These are phyloP conservation scores for Agrocybe praecox DNA, from an alignment of 768 basidiomycete genomes.

Conservation along the genomic window DNA sequence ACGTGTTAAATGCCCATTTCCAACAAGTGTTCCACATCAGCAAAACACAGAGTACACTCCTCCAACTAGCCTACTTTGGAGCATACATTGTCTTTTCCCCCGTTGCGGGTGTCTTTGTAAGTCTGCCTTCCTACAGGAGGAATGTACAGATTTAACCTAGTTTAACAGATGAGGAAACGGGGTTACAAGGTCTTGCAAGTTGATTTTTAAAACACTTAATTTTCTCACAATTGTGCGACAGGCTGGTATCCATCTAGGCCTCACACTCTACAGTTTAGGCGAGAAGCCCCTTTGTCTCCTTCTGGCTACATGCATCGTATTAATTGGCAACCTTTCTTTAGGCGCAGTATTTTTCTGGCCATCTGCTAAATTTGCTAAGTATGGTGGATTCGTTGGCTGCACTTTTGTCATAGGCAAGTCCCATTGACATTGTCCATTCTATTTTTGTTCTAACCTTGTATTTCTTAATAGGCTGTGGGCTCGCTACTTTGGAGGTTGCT, in stretches of 20 bases:
- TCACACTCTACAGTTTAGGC: slow-evolving; percentile 61
- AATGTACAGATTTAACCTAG: background rate
- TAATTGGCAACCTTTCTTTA: slow-evolving; percentile 10
- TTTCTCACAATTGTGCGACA: slow-evolving; percentile 8
- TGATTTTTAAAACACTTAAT: background rate
- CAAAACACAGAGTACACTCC: slow-evolving; percentile 71
- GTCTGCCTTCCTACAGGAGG: slow-evolving; percentile 20
- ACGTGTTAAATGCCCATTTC: slow-evolving; percentile 74
- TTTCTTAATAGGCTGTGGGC: slow-evolving; percentile 54
- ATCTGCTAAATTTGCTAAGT: slow-evolving; percentile 65
- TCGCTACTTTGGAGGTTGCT: slow-evolving; percentile 68
- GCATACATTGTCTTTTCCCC: slow-evolving; percentile 67
- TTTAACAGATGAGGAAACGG: slow-evolving; percentile 52
- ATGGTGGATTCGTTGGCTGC: slow-evolving; percentile 74
- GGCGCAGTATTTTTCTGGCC: slow-evolving; percentile 85
- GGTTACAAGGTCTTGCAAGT: slow-evolving; percentile 59
- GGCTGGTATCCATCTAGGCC: slow-evolving; percentile 64
- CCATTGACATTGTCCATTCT: background rate
- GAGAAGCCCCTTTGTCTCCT: background rate
- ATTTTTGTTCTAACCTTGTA: background rate
- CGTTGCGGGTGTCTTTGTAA: slow-evolving; percentile 56
- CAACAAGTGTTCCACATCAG: slow-evolving; percentile 67
- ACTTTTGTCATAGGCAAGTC: slow-evolving; percentile 65
- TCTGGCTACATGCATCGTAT: background rate
- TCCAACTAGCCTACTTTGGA: slow-evolving; percentile 77